Evolutionary conservation across 495 filamentous ascomycete species (phyloP), one percentile per base, ranked within the genome.

Genomic region (Xeromyces bisporus): DNA sequence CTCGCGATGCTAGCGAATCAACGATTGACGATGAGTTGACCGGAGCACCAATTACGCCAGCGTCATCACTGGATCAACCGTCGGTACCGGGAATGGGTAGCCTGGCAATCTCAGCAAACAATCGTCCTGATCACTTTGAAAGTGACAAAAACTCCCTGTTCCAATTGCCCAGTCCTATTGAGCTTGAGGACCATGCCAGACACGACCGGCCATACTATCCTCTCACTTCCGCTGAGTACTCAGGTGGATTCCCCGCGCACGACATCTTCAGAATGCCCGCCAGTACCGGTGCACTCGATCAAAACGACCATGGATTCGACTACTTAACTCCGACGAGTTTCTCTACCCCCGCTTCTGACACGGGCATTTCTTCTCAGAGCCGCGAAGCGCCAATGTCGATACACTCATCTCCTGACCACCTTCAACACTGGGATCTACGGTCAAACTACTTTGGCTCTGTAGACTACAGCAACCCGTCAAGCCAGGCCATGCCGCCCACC

Each of bases 391-490:
- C 39, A 15, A 37, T 48, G 31, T 40, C 44, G 5, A 36, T 51
- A 40, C 39, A 43, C 16, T 43, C 36, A 8, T 26, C 41, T 1
- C 15, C 41, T 5, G 36, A 35, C 21, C 51, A 54, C 2, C 53
- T 46, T 18, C 53, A 57, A 11, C 23, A 44, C n/a, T 64, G 57
- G 55, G 39, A 51, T 3, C 60, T 56, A 45, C 51, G 58, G n/a
- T 56, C 49, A 26, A 51, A 53, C 27, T 42, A 61, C 23, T 64
- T 54, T 47, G 39, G 41, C 13, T 36, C 57, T 0, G 42, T 60
- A n/a, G 55, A 53, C 23, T 62, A 53, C 38, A 39, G 34, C 8
- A 15, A 43, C 3, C 14, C 41, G 1, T 28, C 38, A 10, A 44
- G 21, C 8, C 55, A 55, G 23, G 30, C 50, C 6, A 30, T 60